Evolutionary conservation across 148 eudicot genomes (phyloP).

Genomic region (Silene uniflora): DNA sequence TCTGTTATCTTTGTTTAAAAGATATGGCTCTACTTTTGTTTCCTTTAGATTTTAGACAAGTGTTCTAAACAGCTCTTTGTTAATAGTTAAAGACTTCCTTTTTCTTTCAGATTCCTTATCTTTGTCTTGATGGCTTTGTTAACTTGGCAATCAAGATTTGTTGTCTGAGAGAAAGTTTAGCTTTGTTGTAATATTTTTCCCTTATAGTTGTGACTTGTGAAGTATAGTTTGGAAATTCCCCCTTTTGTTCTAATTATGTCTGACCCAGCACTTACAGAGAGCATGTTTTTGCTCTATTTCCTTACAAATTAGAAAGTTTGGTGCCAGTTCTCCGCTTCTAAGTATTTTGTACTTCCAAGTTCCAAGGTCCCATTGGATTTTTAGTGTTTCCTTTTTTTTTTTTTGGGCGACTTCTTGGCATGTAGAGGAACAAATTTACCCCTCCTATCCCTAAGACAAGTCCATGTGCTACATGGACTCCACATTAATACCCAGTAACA

Average conservation of each 20-base stretch:
- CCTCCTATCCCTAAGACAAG: no score
- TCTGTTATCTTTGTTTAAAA: conserved; percentile 6
- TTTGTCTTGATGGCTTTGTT: not conserved
- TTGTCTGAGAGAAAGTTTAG: not conserved
- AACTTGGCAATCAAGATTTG: not conserved
- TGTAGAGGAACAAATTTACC: no score
- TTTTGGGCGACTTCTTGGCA: no score
- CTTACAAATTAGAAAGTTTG: not conserved
- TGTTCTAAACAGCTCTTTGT: not conserved
- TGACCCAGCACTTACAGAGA: conserved; percentile 4
- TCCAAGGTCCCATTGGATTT: not conserved
- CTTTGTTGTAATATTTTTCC: not conserved
- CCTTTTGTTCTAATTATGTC: not conserved
- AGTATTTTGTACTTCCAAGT: not conserved
- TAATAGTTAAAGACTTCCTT: not conserved
- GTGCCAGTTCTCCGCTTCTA: not conserved
- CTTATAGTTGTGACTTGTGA: not conserved
- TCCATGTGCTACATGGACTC: no score
- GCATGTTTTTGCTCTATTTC: not conserved
- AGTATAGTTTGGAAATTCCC: not conserved
- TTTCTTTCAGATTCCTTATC: not conserved
- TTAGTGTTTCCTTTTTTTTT: no score
- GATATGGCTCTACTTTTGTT: not conserved
- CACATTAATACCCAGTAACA: no score
- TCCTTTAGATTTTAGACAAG: not conserved